These are phyloP conservation scores for Xylaria longipes DNA, from an alignment of 495 filamentous ascomycete species.

Conservation along the genomic window DNA sequence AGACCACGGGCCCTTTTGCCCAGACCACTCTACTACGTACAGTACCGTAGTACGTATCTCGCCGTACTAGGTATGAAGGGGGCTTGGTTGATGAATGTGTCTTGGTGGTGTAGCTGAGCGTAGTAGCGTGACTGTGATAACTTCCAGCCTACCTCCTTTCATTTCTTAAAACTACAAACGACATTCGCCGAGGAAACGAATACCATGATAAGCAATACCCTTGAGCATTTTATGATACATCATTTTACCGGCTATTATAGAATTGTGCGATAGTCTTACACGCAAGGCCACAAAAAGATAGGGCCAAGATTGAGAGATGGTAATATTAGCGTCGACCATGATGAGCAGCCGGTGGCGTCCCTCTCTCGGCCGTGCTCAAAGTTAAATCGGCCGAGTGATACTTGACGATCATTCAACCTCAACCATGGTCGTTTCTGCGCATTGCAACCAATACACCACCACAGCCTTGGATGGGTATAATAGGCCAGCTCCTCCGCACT, in stretches of 20 bases:
- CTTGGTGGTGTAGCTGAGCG: constrained; percentile 14
- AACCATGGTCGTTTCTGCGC: constrained; percentile 15
- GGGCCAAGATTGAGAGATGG: neutral
- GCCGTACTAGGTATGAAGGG: neutral
- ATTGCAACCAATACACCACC: constrained; percentile 1
- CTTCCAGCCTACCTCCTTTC: neutral
- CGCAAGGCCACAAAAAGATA: neutral
- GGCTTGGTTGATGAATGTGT: neutral
- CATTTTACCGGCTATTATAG: neutral
- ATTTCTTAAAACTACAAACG: neutral
- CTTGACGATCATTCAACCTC: constrained; percentile 3
- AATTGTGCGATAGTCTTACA: neutral
- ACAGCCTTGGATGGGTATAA: constrained; percentile 8
- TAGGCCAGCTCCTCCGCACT: constrained; percentile 17
- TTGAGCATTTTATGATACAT: neutral
- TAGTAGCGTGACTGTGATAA: neutral
- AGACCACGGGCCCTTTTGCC: too few relatives aligned
- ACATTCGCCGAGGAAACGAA: neutral
- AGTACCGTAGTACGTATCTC: neutral
- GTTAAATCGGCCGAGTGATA: constrained; percentile 18
- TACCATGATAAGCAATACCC: neutral
- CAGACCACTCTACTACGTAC: neutral
- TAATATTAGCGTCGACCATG: neutral
- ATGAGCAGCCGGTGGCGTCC: neutral
- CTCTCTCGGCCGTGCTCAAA: constrained; percentile 15